Evolutionary conservation across 2,329 filamentous ascomycete genomes (phyloP).

Genomic region (Arthrobotrys sinensis): DNA sequence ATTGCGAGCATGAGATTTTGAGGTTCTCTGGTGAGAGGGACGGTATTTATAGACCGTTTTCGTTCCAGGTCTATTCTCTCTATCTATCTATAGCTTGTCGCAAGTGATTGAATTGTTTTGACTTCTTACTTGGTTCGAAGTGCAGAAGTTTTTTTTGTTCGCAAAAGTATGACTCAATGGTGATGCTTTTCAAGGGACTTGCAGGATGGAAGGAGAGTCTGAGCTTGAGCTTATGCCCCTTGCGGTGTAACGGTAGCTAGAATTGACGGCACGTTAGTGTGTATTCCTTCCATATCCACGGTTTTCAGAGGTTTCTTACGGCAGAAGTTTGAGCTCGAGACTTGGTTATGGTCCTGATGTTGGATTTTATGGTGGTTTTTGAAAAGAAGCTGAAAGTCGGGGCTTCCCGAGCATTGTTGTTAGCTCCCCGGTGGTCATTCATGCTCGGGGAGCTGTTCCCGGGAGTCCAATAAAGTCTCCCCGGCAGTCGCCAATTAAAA

Average conservation of each 20-base stretch:
- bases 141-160: conserved; percentile 4
- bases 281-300: background rate
- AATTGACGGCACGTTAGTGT: background rate
- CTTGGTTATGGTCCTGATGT: too few relatives aligned
- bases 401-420: conserved; percentile 10
- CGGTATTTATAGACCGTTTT: conserved; percentile 39
- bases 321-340: background rate
- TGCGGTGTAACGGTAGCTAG: background rate
- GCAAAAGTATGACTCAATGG: conserved; percentile 41
- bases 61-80: background rate
- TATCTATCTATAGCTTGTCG: background rate
- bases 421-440: conserved; percentile 7
- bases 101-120: background rate
- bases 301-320: conserved; percentile 10
- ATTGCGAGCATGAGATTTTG: conserved; percentile 29
- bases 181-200: conserved; percentile 12
- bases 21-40: background rate
- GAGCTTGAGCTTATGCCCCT: too few relatives aligned
- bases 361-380: too few relatives aligned
- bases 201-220: background rate
- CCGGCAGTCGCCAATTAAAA: background rate
- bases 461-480: too few relatives aligned
- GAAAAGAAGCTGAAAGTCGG: conserved; percentile 11
- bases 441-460: conserved; percentile 12
- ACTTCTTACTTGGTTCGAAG: too few relatives aligned